A percentile compares a stretch with the other conserved stretches of the same genome.
Evolutionary conservation across 2,329 filamentous ascomycete species (phyloP).

Genomic region (Bipolaris zeicola): DNA sequence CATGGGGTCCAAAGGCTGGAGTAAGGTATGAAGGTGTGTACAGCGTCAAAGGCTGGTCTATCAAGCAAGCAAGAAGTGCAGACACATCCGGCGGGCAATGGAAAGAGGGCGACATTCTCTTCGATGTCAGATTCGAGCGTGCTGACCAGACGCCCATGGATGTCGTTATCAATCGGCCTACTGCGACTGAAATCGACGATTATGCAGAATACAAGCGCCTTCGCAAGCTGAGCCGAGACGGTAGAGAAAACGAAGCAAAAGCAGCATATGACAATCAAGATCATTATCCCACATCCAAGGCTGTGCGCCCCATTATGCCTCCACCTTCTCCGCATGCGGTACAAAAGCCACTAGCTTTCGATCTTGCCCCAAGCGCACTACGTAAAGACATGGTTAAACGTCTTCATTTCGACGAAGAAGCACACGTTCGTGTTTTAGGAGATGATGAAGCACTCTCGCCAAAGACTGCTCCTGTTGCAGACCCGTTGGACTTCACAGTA

Average conservation of each 20-base stretch:
- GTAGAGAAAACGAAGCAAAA: slow-evolving; percentile 10
- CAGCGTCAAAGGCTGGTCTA: slow-evolving; percentile 49
- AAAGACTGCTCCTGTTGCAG: slow-evolving; percentile 9
- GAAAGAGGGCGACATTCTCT: slow-evolving; percentile 41
- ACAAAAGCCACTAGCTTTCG: not conserved
- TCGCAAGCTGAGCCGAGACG: slow-evolving; percentile 29
- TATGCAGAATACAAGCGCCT: slow-evolving; percentile 56
- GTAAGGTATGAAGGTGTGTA: slow-evolving; percentile 57
- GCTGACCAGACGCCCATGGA: slow-evolving; percentile 44
- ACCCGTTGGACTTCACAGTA: slow-evolving; percentile 5
- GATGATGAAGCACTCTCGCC: slow-evolving; percentile 15
- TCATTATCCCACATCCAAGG: slow-evolving; percentile 10
- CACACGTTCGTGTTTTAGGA: not conserved
- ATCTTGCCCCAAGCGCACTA: slow-evolving; percentile 1
- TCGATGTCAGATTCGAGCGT: slow-evolving; percentile 49
- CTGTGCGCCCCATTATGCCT: slow-evolving; percentile 20
- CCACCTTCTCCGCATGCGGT: not conserved
- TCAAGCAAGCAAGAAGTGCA: slow-evolving; percentile 34
- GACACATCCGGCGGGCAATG: slow-evolving; percentile 21
- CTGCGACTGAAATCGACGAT: slow-evolving; percentile 54
- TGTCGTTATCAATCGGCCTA: slow-evolving; percentile 48
- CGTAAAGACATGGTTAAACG: slow-evolving; percentile 14
- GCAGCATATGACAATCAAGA: not conserved
- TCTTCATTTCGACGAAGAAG: slow-evolving; percentile 15
- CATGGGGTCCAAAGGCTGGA: slow-evolving; percentile 55